phyloP scores from a whole-genome alignment of 495 filamentous ascomycete species.

The Lasiosphaeria ovina region DNA sequence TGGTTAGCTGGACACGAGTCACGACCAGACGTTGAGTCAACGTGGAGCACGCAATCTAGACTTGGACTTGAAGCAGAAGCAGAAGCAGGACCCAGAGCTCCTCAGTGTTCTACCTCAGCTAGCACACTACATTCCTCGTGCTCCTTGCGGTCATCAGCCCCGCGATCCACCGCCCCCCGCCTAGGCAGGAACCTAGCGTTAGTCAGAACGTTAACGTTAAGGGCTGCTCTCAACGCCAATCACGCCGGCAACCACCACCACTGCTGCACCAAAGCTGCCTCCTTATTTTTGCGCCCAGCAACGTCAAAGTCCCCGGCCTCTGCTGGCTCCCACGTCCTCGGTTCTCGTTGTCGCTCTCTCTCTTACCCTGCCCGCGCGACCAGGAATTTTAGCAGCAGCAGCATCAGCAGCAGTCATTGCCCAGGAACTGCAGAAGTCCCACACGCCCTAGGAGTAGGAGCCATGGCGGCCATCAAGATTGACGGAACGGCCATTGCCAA shows the following conservation, averaged over 20 bases:
- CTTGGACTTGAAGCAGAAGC: neutral
- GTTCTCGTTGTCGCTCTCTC: neutral
- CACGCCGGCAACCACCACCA: neutral
- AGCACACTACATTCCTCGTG: neutral
- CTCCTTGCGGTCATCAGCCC: constrained; percentile 5
- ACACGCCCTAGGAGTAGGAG: constrained; percentile 42
- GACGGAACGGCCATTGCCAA: constrained; percentile 95
- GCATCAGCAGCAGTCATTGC: neutral
- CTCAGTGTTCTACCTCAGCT: constrained; percentile 2
- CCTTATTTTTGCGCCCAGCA: neutral
- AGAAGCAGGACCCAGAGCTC: too few relatives aligned
- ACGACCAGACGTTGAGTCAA: neutral
- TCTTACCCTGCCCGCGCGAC: neutral
- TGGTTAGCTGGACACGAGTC: neutral
- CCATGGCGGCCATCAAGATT: constrained; percentile 86
- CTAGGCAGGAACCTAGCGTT: too few relatives aligned
- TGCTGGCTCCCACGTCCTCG: neutral
- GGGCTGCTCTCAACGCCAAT: neutral
- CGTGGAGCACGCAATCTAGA: constrained; percentile 6
- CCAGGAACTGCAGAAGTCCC: constrained; percentile 10
- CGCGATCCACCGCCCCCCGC: constrained; percentile 12
- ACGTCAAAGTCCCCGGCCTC: neutral
- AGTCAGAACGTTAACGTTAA: neutral
- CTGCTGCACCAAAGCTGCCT: neutral
- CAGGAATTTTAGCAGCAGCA: constrained; percentile 11